Evolutionary conservation across 2,329 filamentous ascomycete species (phyloP).

Genomic region (Alternaria sp.): DNA sequence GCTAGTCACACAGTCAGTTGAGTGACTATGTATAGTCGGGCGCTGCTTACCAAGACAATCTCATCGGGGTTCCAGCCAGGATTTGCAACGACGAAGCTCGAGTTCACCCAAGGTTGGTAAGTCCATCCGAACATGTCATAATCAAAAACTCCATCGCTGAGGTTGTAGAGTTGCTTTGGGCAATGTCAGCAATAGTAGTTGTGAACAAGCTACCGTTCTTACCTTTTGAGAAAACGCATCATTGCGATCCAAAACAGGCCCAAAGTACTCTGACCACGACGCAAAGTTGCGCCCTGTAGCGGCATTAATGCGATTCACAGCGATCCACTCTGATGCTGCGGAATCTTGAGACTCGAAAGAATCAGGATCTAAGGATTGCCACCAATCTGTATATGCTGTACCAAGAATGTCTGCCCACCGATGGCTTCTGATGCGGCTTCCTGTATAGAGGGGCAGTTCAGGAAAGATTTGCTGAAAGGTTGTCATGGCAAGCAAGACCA

Average conservation of each 20-base stretch:
- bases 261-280: slow-evolving; percentile 54
- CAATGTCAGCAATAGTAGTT: too few species aligned
- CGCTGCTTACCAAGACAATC: not conserved
- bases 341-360: slow-evolving; percentile 5
- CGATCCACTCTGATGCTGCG: slow-evolving; percentile 29
- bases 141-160: not conserved
- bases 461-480: slow-evolving; percentile 63
- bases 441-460: slow-evolving; percentile 49
- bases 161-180: slow-evolving; percentile 11
- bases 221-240: slow-evolving; percentile 46
- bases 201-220: too few species aligned
- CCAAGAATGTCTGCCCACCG: slow-evolving; percentile 36
- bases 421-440: slow-evolving; percentile 55
- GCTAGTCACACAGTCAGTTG: not conserved
- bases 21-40: not conserved
- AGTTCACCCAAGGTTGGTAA: too few species aligned
- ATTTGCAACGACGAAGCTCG: too few species aligned
- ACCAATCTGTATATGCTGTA: slow-evolving; percentile 17
- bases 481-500: slow-evolving; percentile 37
- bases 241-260: slow-evolving; percentile 29
- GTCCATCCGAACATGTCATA: not conserved
- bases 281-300: slow-evolving; percentile 45
- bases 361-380: slow-evolving; percentile 7
- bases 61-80: not conserved
- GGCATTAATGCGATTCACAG: slow-evolving; percentile 26